phyloP scores from a whole-genome alignment of 140 eudicot species.

The Flaveria floridana region DNA sequence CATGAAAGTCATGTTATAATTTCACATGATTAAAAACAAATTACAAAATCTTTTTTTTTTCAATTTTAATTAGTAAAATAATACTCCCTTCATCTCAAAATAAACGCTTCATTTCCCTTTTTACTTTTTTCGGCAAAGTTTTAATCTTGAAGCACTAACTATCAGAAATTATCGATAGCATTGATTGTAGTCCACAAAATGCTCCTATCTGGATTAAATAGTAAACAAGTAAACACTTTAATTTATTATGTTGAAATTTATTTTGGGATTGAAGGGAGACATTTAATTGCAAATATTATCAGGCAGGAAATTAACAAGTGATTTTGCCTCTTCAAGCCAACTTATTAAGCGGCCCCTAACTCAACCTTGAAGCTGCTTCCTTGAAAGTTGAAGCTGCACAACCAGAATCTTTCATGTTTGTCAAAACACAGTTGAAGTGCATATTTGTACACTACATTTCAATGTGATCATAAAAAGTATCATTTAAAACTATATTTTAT shows the following conservation, averaged over 20 bases:
- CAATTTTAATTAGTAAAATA: not conserved
- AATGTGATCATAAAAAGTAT: not conserved
- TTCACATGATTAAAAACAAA: constrained; percentile 20
- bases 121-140: constrained; percentile 7
- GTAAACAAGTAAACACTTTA: not conserved
- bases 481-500: not conserved
- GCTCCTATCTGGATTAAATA: not conserved
- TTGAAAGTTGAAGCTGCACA: constrained; percentile 46
- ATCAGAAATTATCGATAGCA: not conserved
- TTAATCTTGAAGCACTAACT: not conserved
- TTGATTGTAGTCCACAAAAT: constrained; percentile 1
- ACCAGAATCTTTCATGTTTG: constrained; percentile 39
- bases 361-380: constrained; percentile 52
- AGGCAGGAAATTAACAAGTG: constrained; percentile 29
- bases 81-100: constrained; percentile 28
- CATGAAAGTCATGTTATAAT: constrained; percentile 17
- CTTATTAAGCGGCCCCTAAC: constrained; percentile 34
- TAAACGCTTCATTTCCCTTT: constrained; percentile 3
- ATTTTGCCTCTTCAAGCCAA: constrained; percentile 38
- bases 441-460: constrained; percentile 2
- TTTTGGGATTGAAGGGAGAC: constrained; percentile 23
- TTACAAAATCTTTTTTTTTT: not conserved
- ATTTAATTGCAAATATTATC: not conserved
- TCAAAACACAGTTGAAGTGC: constrained; percentile 19
- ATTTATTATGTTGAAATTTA: not conserved